Conservation (phyloP, 164 flowering plant species). For the Berberis vulgaris region DNA sequence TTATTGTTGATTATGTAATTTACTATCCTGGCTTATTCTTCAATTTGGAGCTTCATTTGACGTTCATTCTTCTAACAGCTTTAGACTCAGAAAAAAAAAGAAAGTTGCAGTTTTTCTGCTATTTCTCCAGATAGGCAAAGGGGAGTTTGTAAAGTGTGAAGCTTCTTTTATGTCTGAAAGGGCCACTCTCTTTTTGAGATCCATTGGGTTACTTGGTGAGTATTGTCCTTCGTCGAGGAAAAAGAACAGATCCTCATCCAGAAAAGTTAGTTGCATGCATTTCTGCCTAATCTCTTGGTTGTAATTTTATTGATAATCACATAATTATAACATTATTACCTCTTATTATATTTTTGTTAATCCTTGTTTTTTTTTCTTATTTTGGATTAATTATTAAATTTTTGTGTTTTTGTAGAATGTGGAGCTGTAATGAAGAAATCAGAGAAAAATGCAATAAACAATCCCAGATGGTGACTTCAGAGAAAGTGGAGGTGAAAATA, state of each 20-base stretch:
- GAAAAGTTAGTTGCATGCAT: conserved; percentile 36
- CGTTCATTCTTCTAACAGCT: neutral
- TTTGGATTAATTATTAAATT: too few relatives aligned
- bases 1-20: neutral
- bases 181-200: conserved; percentile 42
- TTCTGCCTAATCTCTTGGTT: conserved; percentile 21
- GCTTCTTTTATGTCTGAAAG: conserved; percentile 70
- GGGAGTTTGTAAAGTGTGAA: conserved; percentile 38
- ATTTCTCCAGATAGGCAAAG: conserved; percentile 26
- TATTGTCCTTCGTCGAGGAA: conserved; percentile 50
- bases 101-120: conserved; percentile 23
- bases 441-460: too few relatives aligned
- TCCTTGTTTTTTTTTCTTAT: too few relatives aligned
- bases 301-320: conserved; percentile 26
- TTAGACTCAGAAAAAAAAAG: conserved; percentile 12
- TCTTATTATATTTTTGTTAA: too few relatives aligned
- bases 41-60: too few relatives aligned
- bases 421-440: too few relatives aligned
- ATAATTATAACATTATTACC: too few relatives aligned
- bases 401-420: too few relatives aligned
- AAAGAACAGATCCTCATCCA: conserved; percentile 24
- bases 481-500: too few relatives aligned
- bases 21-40: too few relatives aligned
- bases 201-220: conserved; percentile 43
- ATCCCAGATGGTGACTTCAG: too few relatives aligned